phyloP scores from a whole-genome alignment of 257 asterid genomes.

The Solanum appendiculatum region DNA sequence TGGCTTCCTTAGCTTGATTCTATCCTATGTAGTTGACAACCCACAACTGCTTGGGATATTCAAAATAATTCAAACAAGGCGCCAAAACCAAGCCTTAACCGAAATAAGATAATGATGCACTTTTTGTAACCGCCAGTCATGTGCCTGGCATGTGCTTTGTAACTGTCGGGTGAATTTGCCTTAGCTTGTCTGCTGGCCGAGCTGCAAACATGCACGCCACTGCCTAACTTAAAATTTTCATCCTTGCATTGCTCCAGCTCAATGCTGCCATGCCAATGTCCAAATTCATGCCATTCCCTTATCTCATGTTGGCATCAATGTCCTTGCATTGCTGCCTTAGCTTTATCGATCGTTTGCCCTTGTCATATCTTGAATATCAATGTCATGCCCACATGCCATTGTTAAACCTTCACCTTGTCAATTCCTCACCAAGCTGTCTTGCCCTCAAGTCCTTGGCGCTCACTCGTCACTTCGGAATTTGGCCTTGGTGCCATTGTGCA shows the following conservation, averaged over 20 bases:
- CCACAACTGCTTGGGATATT: no score
- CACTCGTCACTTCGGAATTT: not conserved
- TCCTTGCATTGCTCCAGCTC: not conserved
- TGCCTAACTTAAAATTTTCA: no score
- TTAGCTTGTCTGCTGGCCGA: not conserved
- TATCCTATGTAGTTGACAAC: no score
- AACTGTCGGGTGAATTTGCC: not conserved
- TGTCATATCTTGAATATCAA: not conserved
- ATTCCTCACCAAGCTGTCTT: not conserved
- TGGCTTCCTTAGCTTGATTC: not conserved
- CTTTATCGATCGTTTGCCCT: no score
- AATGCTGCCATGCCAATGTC: not conserved
- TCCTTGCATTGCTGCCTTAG: not conserved
- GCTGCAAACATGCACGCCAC: not conserved
- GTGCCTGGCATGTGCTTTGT: not conserved
- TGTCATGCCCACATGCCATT: not conserved
- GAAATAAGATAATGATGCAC: no score
- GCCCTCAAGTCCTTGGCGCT: not conserved
- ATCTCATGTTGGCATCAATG: not conserved
- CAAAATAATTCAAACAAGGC: not conserved
- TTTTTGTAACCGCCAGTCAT: not conserved
- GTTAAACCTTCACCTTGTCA: not conserved
- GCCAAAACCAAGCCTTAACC: not conserved
- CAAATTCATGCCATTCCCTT: not conserved
- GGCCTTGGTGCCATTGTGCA: not conserved